Conservation (phyloP, 2,329 filamentous ascomycete genomes). For the Coniosporium tulheliwenetii region DNA sequence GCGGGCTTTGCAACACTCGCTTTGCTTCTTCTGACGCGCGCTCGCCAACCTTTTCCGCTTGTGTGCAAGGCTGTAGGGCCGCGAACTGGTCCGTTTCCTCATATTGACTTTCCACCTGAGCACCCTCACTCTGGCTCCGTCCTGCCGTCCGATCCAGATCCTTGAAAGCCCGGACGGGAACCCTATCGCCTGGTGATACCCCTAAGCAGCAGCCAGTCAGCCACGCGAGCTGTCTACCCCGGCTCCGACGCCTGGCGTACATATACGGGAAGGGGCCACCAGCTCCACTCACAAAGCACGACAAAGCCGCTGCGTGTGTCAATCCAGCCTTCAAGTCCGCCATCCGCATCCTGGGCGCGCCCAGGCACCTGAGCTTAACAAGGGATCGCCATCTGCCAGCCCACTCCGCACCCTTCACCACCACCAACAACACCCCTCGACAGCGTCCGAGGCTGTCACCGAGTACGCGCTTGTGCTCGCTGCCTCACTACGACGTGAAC, state of each 20-base stretch:
- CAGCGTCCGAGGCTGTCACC: too few species aligned
- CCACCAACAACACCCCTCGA: slow-evolving; percentile 2
- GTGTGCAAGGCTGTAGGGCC: slow-evolving; percentile 14
- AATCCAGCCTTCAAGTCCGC: slow-evolving; percentile 28
- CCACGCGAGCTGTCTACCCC: slow-evolving; percentile 24
- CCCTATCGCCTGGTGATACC: slow-evolving; percentile 23
- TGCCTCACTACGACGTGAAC: slow-evolving; percentile 1
- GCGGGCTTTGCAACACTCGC: slow-evolving; percentile 18
- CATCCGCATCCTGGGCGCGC: slow-evolving; percentile 25
- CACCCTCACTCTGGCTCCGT: slow-evolving; percentile 16
- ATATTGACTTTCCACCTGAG: slow-evolving; percentile 14
- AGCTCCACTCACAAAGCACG: slow-evolving; percentile 13
- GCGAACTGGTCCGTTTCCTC: neutral
- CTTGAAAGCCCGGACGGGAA: slow-evolving; percentile 22
- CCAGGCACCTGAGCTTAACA: slow-evolving; percentile 33
- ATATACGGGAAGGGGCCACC: slow-evolving; percentile 16
- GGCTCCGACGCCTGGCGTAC: slow-evolving; percentile 23
- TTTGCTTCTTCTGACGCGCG: slow-evolving; percentile 20
- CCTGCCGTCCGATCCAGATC: slow-evolving; percentile 23
- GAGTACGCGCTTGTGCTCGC: neutral
- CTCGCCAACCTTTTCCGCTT: slow-evolving; percentile 21
- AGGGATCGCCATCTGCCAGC: slow-evolving; percentile 27
- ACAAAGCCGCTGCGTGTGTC: slow-evolving; percentile 20
- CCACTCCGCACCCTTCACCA: slow-evolving; percentile 2
- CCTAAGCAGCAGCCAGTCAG: slow-evolving; percentile 23